Conservation (phyloP, 257 asterid species). For the Phtheirospermum japonicum region DNA sequence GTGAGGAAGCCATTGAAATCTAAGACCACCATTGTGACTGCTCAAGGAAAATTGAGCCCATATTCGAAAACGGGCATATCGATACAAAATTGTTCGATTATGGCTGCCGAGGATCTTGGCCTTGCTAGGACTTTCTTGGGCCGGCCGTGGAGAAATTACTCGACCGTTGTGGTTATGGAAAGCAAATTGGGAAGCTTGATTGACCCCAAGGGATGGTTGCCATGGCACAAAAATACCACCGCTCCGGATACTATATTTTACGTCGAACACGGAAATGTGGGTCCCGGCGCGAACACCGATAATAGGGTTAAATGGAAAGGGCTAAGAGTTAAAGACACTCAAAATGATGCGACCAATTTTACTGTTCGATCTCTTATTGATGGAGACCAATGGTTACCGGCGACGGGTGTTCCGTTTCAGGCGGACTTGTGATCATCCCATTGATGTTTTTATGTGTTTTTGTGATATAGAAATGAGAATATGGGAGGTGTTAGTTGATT, state of each 20-base stretch:
- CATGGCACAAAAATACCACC: slow-evolving; percentile 24
- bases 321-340: slow-evolving; percentile 25
- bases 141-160: slow-evolving; percentile 42
- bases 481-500: too few relatives aligned
- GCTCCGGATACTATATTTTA: slow-evolving; percentile 36
- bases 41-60: slow-evolving; percentile 45
- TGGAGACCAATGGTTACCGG: slow-evolving; percentile 34
- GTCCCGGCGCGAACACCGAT: slow-evolving; percentile 29
- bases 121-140: slow-evolving; percentile 31
- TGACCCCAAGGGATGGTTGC: slow-evolving; percentile 39
- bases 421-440: neutral
- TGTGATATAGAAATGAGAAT: too few relatives aligned
- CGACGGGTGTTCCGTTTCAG: slow-evolving; percentile 17
- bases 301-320: slow-evolving; percentile 37
- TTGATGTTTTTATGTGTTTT: neutral
- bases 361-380: slow-evolving; percentile 25
- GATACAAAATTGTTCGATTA: slow-evolving; percentile 33
- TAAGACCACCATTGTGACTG: too few relatives aligned
- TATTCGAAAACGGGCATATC: slow-evolving; percentile 5
- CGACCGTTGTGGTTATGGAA: slow-evolving; percentile 25
- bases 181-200: slow-evolving; percentile 26
- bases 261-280: slow-evolving; percentile 30
- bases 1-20: too few relatives aligned
- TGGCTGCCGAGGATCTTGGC: slow-evolving; percentile 22
- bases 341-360: slow-evolving; percentile 24